Base-by-base conservation (phyloP, 1,139 yeast genomes). In the Kazachstania sp. region DNA sequence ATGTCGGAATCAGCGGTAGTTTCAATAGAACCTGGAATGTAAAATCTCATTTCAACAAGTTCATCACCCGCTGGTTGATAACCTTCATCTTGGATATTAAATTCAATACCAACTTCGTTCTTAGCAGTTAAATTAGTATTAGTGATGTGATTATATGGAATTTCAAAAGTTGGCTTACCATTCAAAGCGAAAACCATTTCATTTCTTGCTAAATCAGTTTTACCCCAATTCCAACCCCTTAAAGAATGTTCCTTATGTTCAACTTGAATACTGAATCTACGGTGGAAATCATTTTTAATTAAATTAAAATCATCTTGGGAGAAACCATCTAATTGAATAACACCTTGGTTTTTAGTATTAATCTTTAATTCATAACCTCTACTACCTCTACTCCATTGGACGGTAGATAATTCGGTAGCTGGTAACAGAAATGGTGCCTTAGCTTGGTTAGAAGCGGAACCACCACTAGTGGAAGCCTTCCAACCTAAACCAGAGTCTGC, bases 151-250 rank as follows among this genome's bases (percentile, higher is more conserved):
- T 75, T 63, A 65, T 90, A 92, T 4, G 97, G 97, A 42, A 94
- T 69, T 67, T 92, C 98, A 66, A 92, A 92, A 18, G 84, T 79
- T 2, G 98, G 97, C 60, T 85, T 84, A 58, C 88, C 88, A 60
- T 86, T 86, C 34, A 90, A 81, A 49, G 82, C 81, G 68, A 94
- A 90, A 31, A 87, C 78, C 67, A 92, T 72, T 65, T 92, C 98
- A 57, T 88, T 86, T 63, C 96, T 79, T 13, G 95, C 95, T 65
- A 94, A 78, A 64, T 90, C 96, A 11, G 92, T 75, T 54, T 83
- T 81, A 48, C 99, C 99, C 98, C 98, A 92, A 67, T 92, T 92
- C 98, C 98, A 92, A 38, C 99, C 99, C 68, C 97, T 79, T 56
- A 92, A 71, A 5, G 97, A 85, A 66, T 92, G 98, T 59, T 92